Base-by-base conservation (phyloP, 2,329 filamentous ascomycete genomes). In the Ampelomyces quisqualis region DNA sequence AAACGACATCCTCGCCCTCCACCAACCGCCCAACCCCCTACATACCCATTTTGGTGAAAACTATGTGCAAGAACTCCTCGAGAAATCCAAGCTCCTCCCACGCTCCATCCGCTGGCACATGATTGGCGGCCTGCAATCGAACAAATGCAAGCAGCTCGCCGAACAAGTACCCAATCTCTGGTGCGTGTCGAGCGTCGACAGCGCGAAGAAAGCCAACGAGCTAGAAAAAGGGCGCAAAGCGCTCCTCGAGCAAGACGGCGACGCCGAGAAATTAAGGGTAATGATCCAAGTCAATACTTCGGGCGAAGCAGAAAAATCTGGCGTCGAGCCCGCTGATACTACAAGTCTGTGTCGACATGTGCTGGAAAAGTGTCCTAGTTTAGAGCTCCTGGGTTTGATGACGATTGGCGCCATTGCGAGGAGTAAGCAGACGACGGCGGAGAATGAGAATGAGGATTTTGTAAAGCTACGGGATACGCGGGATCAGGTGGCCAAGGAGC, bases 211-310 rank as follows among this genome's bases (percentile, higher is more conserved):
- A 69, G 93, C 90, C 0, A 79, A 83, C 38, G 78, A 88, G 35
- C 77, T 98, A 19, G 82, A 95, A 67, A 85, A 85, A 47, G 81
- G 88, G 10, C 85, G 93, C 33, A 79, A 77, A 9, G 80, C 80
- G 24, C 71, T 85, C 24, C 63, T 57, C 0, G 60, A 62, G 51
- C 68, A 24, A 43, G 65, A 35, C 15, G 2, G 10, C 58, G 71
- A 73, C 1, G 43, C 41, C 3, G 62, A 62, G 13, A 68, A 64
- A 43, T 72, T 96, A 54, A 75, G 82, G 40, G 77, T 98, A 20
- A 90, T 93, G 72, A 84, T 98, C 13, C 93, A 98, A 71, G 84
- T 98, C 55, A 98, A 98, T 71, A 98, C 93, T 0, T 94, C 88
- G 0, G 89, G 88, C 39, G 93, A 97, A 67, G 81, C 81, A 34